Conservation (phyloP, 2,329 filamentous ascomycete genomes). For the Colletotrichum noveboracense region DNA sequence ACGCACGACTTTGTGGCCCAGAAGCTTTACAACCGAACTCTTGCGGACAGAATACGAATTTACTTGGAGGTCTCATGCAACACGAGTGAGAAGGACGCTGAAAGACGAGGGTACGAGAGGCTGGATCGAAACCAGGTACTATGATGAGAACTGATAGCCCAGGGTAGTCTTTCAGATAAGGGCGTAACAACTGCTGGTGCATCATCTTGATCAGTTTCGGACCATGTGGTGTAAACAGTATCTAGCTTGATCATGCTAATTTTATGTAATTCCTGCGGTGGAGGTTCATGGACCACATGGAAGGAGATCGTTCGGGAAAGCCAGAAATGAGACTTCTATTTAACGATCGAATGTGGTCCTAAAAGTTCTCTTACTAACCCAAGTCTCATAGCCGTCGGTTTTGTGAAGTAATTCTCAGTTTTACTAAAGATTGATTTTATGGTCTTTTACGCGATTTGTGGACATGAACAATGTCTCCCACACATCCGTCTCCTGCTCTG, state of each 20-base stretch:
- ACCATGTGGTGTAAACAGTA: too few relatives aligned
- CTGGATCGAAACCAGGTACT: fast-evolving
- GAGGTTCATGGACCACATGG: background rate
- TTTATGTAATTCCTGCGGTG: background rate
- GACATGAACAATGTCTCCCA: too few relatives aligned
- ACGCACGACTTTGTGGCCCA: fast-evolving
- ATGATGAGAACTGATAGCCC: fast-evolving
- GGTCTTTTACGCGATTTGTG: too few relatives aligned
- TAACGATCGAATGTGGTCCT: background rate
- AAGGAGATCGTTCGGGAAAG: background rate
- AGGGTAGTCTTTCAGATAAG: background rate
- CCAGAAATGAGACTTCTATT: fast-evolving
- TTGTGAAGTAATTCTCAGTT: fast-evolving
- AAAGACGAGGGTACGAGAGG: background rate
- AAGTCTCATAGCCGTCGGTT: too few relatives aligned
- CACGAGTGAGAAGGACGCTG: fast-evolving
- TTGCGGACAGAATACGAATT: fast-evolving
- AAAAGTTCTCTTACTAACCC: background rate
- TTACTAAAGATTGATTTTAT: background rate
- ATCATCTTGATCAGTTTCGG: too few relatives aligned
- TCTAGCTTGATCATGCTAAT: background rate
- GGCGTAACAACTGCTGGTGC: too few relatives aligned
- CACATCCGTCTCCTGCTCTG: background rate
- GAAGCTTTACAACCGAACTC: fast-evolving
- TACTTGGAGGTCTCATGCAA: fast-evolving